These are phyloP conservation scores for Diaporthe sp. DNA, from an alignment of 2,329 filamentous ascomycete genomes.

Conservation along the genomic window DNA sequence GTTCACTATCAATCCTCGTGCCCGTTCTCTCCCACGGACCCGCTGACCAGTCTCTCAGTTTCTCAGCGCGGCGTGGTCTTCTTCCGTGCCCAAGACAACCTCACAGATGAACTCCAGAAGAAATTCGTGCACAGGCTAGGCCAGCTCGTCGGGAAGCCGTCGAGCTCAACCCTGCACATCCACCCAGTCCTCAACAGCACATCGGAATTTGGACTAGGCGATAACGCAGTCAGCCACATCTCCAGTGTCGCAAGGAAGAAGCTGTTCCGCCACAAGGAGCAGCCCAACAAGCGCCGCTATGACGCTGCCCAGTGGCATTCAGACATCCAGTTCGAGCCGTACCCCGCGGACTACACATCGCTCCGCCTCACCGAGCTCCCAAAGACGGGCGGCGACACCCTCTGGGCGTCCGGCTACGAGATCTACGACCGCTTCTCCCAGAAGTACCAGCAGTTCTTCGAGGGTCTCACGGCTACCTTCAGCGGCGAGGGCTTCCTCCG, in stretches of 20 bases:
- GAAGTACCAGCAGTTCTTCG: slow-evolving; percentile 65
- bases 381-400: slow-evolving; percentile 69
- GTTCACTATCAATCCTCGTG: background rate
- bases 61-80: slow-evolving; percentile 67
- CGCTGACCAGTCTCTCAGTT: slow-evolving; percentile 48
- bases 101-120: slow-evolving; percentile 61
- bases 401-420: slow-evolving; percentile 75
- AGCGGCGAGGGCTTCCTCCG: slow-evolving; percentile 54
- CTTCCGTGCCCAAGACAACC: slow-evolving; percentile 60
- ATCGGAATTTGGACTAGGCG: slow-evolving; percentile 54
- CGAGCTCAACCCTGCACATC: slow-evolving; percentile 60
- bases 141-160: slow-evolving; percentile 62
- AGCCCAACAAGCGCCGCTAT: slow-evolving; percentile 47
- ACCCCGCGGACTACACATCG: slow-evolving; percentile 72
- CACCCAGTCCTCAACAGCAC: slow-evolving; percentile 60
- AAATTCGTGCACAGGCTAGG: slow-evolving; percentile 61
- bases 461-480: slow-evolving; percentile 64
- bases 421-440: slow-evolving; percentile 68
- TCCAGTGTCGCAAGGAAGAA: slow-evolving; percentile 56
- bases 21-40: too few relatives aligned
- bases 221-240: slow-evolving; percentile 61
- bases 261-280: slow-evolving; percentile 42
- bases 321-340: slow-evolving; percentile 73
- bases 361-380: slow-evolving; percentile 71
- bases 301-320: slow-evolving; percentile 58